A percentile compares a stretch with the other conserved stretches of the same genome.
Conservation (phyloP, 345 rosid species). For the Eucalyptus regnans region DNA sequence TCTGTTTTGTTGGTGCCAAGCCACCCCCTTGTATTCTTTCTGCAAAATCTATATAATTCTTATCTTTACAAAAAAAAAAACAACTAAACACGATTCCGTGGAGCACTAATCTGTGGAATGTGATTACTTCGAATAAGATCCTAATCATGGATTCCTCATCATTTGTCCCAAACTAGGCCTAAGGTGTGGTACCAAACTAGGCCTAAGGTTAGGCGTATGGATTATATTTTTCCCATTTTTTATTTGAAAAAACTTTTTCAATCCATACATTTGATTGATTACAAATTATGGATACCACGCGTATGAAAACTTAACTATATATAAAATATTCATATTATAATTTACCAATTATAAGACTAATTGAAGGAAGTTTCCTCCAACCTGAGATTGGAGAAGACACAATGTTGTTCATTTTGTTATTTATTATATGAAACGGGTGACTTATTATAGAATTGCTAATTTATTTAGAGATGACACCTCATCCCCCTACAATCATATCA, state of each 20-base stretch:
- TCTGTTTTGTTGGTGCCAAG: no score
- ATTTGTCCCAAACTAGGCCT: neutral
- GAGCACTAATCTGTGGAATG: neutral
- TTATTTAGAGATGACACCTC: neutral
- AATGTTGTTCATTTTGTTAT: no score
- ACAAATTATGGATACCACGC: neutral
- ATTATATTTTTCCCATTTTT: neutral
- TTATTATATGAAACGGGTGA: neutral
- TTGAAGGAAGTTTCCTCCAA: neutral
- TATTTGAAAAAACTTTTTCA: neutral
- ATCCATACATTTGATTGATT: neutral
- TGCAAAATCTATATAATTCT: no score
- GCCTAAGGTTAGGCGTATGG: neutral
- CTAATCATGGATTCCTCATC: neutral
- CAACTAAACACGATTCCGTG: neutral
- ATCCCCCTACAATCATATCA: neutral
- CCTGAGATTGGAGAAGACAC: neutral
- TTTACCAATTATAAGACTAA: neutral
- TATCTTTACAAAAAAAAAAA: no score
- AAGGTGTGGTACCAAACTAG: no score
- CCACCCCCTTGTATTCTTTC: no score
- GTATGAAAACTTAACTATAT: neutral
- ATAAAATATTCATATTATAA: neutral
- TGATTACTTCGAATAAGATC: neutral
- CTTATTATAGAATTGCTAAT: neutral